These are phyloP conservation scores for Ilex aquifolium DNA, from an alignment of 257 asterid genomes.

Conservation along the genomic window DNA sequence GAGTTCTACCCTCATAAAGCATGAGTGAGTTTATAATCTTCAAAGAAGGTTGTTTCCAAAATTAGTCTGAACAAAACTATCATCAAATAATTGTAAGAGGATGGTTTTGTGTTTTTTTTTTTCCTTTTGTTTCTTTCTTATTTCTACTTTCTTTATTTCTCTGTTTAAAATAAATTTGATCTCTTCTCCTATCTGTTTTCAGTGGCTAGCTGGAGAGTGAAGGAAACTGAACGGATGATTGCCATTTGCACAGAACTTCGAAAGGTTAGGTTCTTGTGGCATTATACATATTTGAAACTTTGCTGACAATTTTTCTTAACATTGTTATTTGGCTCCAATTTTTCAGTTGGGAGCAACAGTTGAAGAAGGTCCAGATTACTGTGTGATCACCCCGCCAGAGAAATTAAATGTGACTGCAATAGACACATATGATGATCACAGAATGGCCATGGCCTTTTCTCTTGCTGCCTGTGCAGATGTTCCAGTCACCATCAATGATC, in stretches of 20 bases:
- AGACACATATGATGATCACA: conserved; percentile 89
- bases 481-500: conserved; percentile 85
- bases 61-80: no score
- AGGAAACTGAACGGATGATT: conserved; percentile 96
- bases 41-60: no score
- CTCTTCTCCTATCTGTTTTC: conserved; percentile 10
- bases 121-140: no score
- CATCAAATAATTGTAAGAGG: no score
- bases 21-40: no score
- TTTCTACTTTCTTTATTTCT: no score
- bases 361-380: conserved; percentile 91
- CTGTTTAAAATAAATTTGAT: background rate
- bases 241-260: conserved; percentile 96
- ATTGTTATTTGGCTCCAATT: conserved; percentile 3
- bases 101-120: no score
- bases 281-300: background rate
- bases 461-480: conserved; percentile 96
- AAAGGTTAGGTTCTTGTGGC: conserved; percentile 47
- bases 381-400: conserved; percentile 92
- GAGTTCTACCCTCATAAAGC: no score
- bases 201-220: conserved; percentile 99
- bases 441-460: conserved; percentile 99
- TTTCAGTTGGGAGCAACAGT: conserved; percentile 91
- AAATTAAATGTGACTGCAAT: conserved; percentile 70
- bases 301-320: background rate